Conservation (phyloP, 2,329 filamentous ascomycete genomes). For the Xylariomycetidae sp. region DNA sequence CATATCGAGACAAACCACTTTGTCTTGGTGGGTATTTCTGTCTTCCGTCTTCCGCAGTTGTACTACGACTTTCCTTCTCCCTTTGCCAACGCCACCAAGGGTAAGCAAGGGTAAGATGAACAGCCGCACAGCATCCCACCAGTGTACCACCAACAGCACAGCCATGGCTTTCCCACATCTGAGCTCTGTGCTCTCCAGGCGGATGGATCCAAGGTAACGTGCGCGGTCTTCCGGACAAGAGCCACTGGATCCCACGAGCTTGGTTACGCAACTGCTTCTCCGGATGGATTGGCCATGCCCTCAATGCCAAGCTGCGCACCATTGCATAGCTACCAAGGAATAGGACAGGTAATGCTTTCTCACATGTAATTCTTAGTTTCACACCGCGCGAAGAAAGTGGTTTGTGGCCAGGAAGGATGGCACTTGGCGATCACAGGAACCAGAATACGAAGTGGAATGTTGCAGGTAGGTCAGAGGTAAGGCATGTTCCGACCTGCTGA, state of each 20-base stretch:
- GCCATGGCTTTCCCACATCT: too few species aligned
- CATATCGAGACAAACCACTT: constrained; percentile 33
- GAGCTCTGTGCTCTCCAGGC: too few species aligned
- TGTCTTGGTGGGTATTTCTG: constrained; percentile 42
- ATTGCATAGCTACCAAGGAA: constrained; percentile 15
- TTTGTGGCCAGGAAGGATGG: too few species aligned
- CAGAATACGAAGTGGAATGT: too few species aligned
- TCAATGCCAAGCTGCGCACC: too few species aligned
- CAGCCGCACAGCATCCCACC: constrained; percentile 8
- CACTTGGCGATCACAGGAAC: too few species aligned
- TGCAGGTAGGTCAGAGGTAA: constrained; percentile 56
- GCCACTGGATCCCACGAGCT: too few species aligned
- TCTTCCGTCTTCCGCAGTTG: constrained; percentile 24
- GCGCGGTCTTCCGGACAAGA: too few species aligned
- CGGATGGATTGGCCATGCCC: too few species aligned
- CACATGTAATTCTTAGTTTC: constrained; percentile 18
- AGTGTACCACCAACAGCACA: not conserved
- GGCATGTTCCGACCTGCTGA: constrained; percentile 30
- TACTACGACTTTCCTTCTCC: constrained; percentile 28
- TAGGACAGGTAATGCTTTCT: constrained; percentile 24
- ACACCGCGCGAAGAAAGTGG: too few species aligned
- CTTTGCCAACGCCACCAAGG: constrained; percentile 29
- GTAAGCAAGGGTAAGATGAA: constrained; percentile 32
- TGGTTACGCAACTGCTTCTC: too few species aligned
- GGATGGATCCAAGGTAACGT: too few species aligned